A percentile compares a stretch with the other conserved stretches of the same genome.
Evolutionary conservation across 148 eudicot species (phyloP).

Genomic region (Silene conica): DNA sequence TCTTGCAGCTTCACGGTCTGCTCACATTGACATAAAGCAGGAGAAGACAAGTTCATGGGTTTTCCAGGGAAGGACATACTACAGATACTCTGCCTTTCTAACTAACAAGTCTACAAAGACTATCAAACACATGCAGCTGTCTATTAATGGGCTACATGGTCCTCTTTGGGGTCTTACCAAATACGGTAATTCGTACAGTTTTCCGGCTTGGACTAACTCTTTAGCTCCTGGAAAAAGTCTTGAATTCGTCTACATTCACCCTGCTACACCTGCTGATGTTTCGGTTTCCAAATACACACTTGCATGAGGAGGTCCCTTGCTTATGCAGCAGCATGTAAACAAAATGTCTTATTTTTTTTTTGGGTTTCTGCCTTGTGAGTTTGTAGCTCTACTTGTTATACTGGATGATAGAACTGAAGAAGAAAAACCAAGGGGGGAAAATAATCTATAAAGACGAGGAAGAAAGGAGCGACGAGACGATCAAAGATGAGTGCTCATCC

Average conservation of each 20-base stretch:
- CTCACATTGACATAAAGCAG: constrained; percentile 49
- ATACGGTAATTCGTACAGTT: constrained; percentile 46
- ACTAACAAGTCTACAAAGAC: constrained; percentile 77
- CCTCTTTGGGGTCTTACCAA: constrained; percentile 84
- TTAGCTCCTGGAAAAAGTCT: constrained; percentile 75
- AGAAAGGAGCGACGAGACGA: constrained; percentile 95
- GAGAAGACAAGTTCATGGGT: constrained; percentile 67
- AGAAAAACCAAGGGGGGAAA: constrained; percentile 32
- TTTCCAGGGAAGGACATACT: constrained; percentile 57
- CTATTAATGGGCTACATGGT: constrained; percentile 69
- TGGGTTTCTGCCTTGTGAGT: neutral
- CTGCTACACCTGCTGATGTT: constrained; percentile 55
- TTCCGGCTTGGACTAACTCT: constrained; percentile 71
- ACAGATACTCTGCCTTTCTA: constrained; percentile 66
- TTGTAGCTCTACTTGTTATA: constrained; percentile 21
- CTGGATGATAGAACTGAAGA: constrained; percentile 21
- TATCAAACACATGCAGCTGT: constrained; percentile 54
- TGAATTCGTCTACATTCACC: constrained; percentile 83
- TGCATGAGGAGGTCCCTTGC: constrained; percentile 26
- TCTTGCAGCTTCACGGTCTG: constrained; percentile 43
- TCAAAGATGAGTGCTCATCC: constrained; percentile 82
- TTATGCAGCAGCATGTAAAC: constrained; percentile 46
- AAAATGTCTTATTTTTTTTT: neutral
- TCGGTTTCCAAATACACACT: constrained; percentile 66
- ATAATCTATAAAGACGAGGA: constrained; percentile 47